Evolutionary conservation across 768 basidiomycete species (phyloP), one percentile per base, ranked within the genome.

Genomic region (Tulasnella sp.): DNA sequence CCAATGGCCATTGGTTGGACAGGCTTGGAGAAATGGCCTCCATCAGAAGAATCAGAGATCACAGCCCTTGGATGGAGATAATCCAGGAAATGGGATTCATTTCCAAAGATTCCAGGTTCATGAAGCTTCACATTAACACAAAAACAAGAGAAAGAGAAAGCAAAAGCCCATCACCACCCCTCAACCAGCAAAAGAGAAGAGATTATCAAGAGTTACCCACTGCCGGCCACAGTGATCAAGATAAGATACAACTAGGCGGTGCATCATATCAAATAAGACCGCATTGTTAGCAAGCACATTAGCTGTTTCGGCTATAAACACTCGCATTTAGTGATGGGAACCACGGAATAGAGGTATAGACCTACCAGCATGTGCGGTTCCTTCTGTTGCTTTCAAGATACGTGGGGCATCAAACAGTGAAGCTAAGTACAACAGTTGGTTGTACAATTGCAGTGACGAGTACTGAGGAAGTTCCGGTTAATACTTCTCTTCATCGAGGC

Each of bases 111-210:
- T n/a, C n/a, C n/a, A n/a, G n/a, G n/a, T n/a, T n/a, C n/a, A n/a
- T n/a, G n/a, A n/a, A n/a, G n/a, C n/a, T n/a, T n/a, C n/a, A n/a
- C n/a, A n/a, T n/a, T n/a, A n/a, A n/a, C n/a, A n/a, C n/a, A n/a
- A n/a, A n/a, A n/a, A n/a, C n/a, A n/a, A n/a, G n/a, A n/a, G n/a
- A n/a, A n/a, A n/a, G n/a, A n/a, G n/a, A n/a, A n/a, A n/a, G n/a
- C n/a, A n/a, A n/a, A n/a, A n/a, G n/a, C n/a, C n/a, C n/a, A n/a
- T n/a, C n/a, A n/a, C n/a, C n/a, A n/a, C n/a, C n/a, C n/a, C n/a
- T n/a, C n/a, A n/a, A n/a, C n/a, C n/a, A n/a, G n/a, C n/a, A 65
- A 81, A 84, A 29, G 85, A 81, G 70, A 99, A 98, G 51, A 99
- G 71, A 3, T 73, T 65, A 35, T 74, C 72, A 63, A 99, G 75